Base-by-base conservation (phyloP, 2,329 filamentous ascomycete species). In the Uncinocarpus reesii region DNA sequence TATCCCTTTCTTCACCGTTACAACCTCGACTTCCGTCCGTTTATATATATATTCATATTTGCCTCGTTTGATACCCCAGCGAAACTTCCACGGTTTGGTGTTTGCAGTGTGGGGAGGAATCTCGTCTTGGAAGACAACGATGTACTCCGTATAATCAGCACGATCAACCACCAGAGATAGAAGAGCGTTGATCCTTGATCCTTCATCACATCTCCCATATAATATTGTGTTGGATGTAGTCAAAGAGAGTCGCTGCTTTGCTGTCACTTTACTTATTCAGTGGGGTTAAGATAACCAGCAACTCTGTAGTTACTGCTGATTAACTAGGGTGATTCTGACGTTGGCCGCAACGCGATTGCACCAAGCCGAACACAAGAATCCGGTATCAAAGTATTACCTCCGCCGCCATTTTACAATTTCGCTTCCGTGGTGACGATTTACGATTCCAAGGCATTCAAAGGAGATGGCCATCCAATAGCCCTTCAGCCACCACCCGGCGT, bases 61-160 rank as follows among this genome's bases (percentile, higher is more conserved):
- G 10, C 18, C 42, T 41, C 36, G 21, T 42, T 40, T 34, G 41
- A 45, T 45, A 45, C 42, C 42, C 42, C 24, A 37, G 42, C 42
- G 32, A 16, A 28, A 45, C 21, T 29, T 44, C 31, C 8, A 44
- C 13, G 26, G 29, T 20, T 18, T 35, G 29, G 28, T 35, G 18
- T 36, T 26, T 36, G 23, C 32, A 21, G 42, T 21, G 42, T 45
- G 47, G 43, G 47, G 35, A 29, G 41, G 24, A 34, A 8, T 28
- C 8, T 29, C 29, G n/a, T 43, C 34, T 16, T 43, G 35, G 28
- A 43, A 43, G 16, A n/a, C 28, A 31, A 8, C 32, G 40, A 31
- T 42, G 21, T n/a, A 28, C 40, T 13, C 20, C 32, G 21, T 34
- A 18, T 5, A 8, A 8, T 28, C 7, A 34, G n/a, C n/a, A 13